Base-by-base conservation (phyloP, 2,329 filamentous ascomycete genomes). In the Epichloe sibirici region DNA sequence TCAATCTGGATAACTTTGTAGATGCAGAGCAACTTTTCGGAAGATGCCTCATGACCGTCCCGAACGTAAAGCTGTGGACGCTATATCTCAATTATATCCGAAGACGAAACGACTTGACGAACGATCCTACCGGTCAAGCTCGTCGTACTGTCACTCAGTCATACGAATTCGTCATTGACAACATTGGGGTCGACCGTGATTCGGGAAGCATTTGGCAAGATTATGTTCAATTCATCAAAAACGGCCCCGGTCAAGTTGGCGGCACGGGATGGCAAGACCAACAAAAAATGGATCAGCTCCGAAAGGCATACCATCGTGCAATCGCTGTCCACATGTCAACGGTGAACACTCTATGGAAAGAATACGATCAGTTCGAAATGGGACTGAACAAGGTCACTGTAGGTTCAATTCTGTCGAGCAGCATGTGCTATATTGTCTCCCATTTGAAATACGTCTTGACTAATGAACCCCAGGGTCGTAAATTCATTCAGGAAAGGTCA, bases 341-440 rank as follows among this genome's bases (percentile, higher is more conserved):
- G 35, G 81, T 95, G 48, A 88, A 91, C 62, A 79, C 78, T 50
- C 72, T 98, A 13, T 98, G 93, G 94, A 95, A 94, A 66, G 91
- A 98, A 63, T 98, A 98, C 64, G 90, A 97, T 66, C 84, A 88
- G 59, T 98, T 98, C 63, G 93, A 98, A 70, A 90, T 93, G 80
- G 82, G 85, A 5, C 70, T 96, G 54, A 96, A 96, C 73, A 97
- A 95, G 69, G 81, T 89, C 58, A 94, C 90, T 43, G 88, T 90
- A 76, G 64, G 79, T 71, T 21, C n/a, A 9, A 45, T 28, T 13
- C 13, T 11, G n/a, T 15, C 3, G 12, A 6, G 12, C 23, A 12
- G 23, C 28, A 34, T 9, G 5, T 28, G 17, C 6, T 31, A 3
- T 11, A 6, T 17, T 48, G 5, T 11, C 17, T 39, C 3, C 25